Percentiles rank a stretch among this genome's conserved stretches.
These are phyloP conservation scores for Trifolium dubium DNA, from an alignment of 306 rosid genomes.

Conservation along the genomic window DNA sequence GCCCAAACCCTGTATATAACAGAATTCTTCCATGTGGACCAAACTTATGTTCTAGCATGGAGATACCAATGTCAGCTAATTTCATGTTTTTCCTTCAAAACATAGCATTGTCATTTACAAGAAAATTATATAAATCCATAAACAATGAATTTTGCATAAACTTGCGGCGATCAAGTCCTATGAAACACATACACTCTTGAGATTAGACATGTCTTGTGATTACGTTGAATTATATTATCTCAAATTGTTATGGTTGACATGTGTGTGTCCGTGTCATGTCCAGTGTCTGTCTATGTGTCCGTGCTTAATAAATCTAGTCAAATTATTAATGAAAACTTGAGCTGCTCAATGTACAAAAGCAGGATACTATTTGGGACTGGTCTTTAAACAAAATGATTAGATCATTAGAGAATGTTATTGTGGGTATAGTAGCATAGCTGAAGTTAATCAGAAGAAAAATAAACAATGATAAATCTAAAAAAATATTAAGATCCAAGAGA, in stretches of 20 bases:
- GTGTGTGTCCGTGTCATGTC: no score
- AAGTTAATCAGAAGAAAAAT: neutral
- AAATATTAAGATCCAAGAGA: conserved; percentile 12
- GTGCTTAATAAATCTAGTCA: neutral
- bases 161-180: neutral
- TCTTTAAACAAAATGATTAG: no score
- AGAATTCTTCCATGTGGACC: neutral
- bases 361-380: no score
- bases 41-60: neutral
- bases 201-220: no score
- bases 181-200: no score
- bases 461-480: conserved; percentile 16
- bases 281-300: no score
- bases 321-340: conserved; percentile 9
- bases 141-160: neutral
- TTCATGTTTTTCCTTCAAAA: neutral
- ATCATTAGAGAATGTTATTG: no score
- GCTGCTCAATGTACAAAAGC: neutral
- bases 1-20: neutral
- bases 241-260: no score
- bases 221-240: no score
- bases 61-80: neutral
- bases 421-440: neutral
- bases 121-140: neutral
- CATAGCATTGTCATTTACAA: neutral